Evolutionary conservation across 768 basidiomycete genomes (phyloP), one percentile per base, ranked within the genome.

Genomic region (Serendipita sp.): DNA sequence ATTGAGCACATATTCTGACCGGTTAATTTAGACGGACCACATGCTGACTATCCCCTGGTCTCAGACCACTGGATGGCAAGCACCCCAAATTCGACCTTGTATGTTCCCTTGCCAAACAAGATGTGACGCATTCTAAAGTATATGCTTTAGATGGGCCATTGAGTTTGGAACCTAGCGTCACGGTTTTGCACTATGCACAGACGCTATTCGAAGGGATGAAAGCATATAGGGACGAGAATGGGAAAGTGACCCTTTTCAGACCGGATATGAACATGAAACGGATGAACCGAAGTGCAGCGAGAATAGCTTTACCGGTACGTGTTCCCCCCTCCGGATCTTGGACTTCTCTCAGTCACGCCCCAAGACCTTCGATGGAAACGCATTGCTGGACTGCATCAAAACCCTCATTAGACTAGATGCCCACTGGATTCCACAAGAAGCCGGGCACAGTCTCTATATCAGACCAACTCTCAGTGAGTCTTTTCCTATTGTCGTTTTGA

Each of bases 231-330:
- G 83, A 85, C 68, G 74, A 81, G 44, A 75, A 81, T 56, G 92
- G 86, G 41, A 83, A 80, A 32, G 83, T 93, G 23, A 83, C 86
- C 16, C 75, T 97, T 68, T 97, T 97, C 80, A 79, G 94, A 51
- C 95, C 94, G 2, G 91, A 96, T 75, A 90, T 91, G 89, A 96
- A 97, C 76, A 95, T 97, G 92, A 85, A 85, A 71, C 85, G 94
- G 32, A 93, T 98, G 92, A 91, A 91, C 76, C 81, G 68, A 52
- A 90, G 87, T 70, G 93, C 94, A 13, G 69, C 75, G 30, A 83
- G 94, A 46, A 78, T 91, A 64, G 89, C 87, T 18, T 73, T 91
- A 54, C 89, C 89, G 8, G 88, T 88, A 66, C 65, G 83, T 74
- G 7, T 28, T 30, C 47, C 52, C 15, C 3, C 28, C 35, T 23